Evolutionary conservation across 1,284 basidiomycete genomes (phyloP).

Genomic region (Leucoagaricus sp.): DNA sequence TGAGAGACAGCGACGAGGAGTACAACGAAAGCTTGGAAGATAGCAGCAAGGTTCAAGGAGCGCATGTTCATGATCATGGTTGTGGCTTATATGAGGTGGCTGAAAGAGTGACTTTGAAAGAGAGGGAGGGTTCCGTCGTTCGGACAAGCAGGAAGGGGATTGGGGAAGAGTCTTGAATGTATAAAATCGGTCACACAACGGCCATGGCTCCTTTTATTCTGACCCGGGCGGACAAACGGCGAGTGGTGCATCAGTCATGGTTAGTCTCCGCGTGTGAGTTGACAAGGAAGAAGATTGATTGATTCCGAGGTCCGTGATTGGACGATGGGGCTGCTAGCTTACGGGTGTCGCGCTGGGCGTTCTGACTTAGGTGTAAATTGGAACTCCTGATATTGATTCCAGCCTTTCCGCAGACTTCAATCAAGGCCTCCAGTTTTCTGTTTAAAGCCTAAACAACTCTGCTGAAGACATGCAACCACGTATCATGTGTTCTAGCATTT

Average conservation of each 20-base stretch:
- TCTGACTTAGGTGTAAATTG: too few relatives aligned
- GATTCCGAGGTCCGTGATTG: not conserved
- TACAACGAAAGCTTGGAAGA: conserved; percentile 23
- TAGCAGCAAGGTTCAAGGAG: conserved; percentile 18
- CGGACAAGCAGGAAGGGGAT: not conserved
- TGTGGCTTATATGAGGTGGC: conserved; percentile 10
- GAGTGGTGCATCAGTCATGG: not conserved
- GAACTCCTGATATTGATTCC: too few relatives aligned
- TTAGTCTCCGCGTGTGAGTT: conserved; percentile 13
- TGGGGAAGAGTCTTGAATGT: not conserved
- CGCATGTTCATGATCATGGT: conserved; percentile 15
- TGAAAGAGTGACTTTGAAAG: conserved; percentile 12
- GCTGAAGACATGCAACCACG: not conserved
- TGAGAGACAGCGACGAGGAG: conserved; percentile 20
- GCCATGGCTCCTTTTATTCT: conserved; percentile 1
- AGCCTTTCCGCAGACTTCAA: too few relatives aligned
- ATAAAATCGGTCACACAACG: not conserved
- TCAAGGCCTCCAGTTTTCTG: too few relatives aligned
- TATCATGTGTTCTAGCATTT: not conserved
- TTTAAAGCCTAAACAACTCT: not conserved
- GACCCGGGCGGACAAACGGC: not conserved
- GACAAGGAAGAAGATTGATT: not conserved
- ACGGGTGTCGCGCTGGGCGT: too few relatives aligned
- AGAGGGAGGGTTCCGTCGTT: not conserved
- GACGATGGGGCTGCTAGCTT: not conserved